A percentile compares a stretch with the other conserved stretches of the same genome.
Conservation (phyloP, 2,329 filamentous ascomycete genomes). For the Aspergillus ochraceus region DNA sequence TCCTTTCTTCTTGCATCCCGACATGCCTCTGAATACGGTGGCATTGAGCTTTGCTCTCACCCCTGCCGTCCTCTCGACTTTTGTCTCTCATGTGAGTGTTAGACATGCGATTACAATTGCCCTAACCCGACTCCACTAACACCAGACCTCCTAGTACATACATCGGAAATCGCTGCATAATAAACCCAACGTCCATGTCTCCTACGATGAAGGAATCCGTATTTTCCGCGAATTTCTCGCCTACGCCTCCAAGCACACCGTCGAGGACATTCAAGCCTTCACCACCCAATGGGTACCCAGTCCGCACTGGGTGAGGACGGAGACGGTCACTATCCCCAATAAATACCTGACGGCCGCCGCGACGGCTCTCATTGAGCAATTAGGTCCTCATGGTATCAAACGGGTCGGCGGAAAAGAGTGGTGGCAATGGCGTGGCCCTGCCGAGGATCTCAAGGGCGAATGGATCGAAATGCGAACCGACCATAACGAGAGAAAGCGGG, state of each 20-base stretch:
- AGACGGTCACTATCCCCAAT: constrained; percentile 65
- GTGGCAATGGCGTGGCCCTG: constrained; percentile 81
- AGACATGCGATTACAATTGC: not conserved
- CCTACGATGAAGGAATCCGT: constrained; percentile 89
- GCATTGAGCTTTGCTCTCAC: constrained; percentile 81
- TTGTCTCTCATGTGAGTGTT: constrained; percentile 74
- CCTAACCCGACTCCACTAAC: constrained; percentile 10
- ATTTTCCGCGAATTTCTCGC: constrained; percentile 82
- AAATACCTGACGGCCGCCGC: constrained; percentile 68
- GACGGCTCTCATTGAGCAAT: constrained; percentile 65
- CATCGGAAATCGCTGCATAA: constrained; percentile 72
- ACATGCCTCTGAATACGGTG: constrained; percentile 72
- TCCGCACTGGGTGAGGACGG: constrained; percentile 81
- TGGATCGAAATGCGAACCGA: constrained; percentile 96
- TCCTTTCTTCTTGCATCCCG: not conserved
- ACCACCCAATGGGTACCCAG: constrained; percentile 89
- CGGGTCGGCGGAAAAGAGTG: constrained; percentile 78
- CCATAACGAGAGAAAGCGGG: constrained; percentile 68
- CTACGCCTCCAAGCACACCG: constrained; percentile 82
- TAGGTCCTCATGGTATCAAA: constrained; percentile 74
- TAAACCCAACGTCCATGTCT: constrained; percentile 85
- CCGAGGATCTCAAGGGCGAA: constrained; percentile 72
- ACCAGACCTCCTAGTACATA: constrained; percentile 64
- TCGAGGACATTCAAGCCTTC: constrained; percentile 91
- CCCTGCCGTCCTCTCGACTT: constrained; percentile 82